Conservation (phyloP, 805 yeast species). For the Saturnispora besseyi region DNA sequence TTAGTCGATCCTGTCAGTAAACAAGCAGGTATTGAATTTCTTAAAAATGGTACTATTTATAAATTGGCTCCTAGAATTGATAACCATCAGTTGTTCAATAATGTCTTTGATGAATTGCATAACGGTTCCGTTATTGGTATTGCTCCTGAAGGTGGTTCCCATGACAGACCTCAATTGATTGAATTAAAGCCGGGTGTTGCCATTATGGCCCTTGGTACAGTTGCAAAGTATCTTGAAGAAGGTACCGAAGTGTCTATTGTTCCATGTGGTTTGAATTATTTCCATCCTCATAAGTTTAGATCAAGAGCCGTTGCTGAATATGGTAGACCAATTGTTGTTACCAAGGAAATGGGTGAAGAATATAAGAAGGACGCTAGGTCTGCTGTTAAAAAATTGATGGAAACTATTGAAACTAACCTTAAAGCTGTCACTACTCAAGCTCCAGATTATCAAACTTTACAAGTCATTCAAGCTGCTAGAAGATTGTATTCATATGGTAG, state of each 20-base stretch:
- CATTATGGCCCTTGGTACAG: conserved; percentile 93
- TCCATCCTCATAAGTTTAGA: conserved; percentile 91
- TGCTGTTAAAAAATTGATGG: conserved; percentile 62
- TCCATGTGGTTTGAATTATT: conserved; percentile 96
- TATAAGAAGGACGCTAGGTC: conserved; percentile 60
- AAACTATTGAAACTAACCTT: conserved; percentile 56
- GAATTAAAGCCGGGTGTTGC: conserved; percentile 98
- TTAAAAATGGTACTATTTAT: conserved; percentile 46
- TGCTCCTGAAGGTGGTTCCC: conserved; percentile 99
- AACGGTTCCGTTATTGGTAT: conserved; percentile 77
- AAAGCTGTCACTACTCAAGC: conserved; percentile 78
- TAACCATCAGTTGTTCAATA: conserved; percentile 68
- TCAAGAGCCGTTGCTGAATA: conserved; percentile 93
- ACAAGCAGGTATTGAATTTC: conserved; percentile 35
- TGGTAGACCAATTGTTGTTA: conserved; percentile 73
- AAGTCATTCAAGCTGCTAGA: conserved; percentile 88
- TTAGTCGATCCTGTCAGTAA: conserved; percentile 64
- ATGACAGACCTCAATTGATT: conserved; percentile 81
- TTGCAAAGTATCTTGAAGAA: conserved; percentile 49
- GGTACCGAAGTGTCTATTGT: conserved; percentile 66
- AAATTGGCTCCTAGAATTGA: conserved; percentile 74
- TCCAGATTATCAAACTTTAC: conserved; percentile 80
- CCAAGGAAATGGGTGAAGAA: conserved; percentile 48
- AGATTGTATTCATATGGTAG: conserved; percentile 60
- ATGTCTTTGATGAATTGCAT: conserved; percentile 68